Evolutionary conservation across 176 grass and related monocot genomes (phyloP).

Genomic region (Aegilops speltoides): DNA sequence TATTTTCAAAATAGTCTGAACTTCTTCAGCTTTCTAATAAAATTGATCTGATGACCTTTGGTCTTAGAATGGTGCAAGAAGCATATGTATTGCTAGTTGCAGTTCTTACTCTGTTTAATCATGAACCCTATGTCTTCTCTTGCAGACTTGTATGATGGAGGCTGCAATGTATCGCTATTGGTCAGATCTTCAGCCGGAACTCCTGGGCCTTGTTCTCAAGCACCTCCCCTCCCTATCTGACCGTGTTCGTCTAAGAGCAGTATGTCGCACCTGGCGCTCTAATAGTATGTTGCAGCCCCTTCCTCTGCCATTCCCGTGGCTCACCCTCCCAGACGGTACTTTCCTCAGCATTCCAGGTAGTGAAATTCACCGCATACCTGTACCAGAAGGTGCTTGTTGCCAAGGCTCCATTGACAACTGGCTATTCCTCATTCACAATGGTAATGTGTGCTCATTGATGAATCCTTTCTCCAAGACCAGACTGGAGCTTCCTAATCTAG

Average conservation of each 20-base stretch:
- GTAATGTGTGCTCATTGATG: background rate
- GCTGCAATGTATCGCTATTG: background rate
- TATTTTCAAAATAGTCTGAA: background rate
- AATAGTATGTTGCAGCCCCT: background rate
- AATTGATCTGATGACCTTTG: background rate
- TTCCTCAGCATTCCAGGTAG: constrained; percentile 6
- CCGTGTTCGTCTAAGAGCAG: background rate
- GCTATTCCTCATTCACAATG: background rate
- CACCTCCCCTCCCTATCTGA: background rate
- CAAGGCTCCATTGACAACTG: constrained; percentile 7
- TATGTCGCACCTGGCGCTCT: background rate
- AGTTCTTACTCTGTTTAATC: background rate
- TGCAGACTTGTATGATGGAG: background rate
- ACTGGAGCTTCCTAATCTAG: background rate
- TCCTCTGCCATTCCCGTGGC: constrained; percentile 2
- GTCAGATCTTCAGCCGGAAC: background rate
- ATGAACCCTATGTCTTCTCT: background rate
- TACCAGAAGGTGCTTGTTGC: background rate
- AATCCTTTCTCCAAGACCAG: too few species aligned
- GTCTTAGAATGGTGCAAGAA: background rate
- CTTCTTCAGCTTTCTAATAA: background rate
- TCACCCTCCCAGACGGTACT: background rate
- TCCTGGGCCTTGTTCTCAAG: background rate
- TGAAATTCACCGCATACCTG: background rate
- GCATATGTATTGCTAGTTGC: background rate